Conservation (phyloP, 345 rosid genomes). For the Turnera subulata region DNA sequence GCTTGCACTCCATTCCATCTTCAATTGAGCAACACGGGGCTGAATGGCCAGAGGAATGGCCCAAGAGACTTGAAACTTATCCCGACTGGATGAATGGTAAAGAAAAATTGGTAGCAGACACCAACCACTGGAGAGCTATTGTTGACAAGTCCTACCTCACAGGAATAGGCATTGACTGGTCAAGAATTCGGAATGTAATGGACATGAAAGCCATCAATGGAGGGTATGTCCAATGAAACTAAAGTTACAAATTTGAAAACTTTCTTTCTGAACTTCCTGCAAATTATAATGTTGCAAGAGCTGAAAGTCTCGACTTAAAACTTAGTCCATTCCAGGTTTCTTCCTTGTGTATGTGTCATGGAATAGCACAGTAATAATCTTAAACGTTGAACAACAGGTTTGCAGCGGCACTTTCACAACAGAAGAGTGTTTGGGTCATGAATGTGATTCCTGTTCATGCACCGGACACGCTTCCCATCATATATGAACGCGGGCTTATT, state of each 20-base stretch:
- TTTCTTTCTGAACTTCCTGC: not conserved
- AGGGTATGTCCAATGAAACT: slow-evolving; percentile 50
- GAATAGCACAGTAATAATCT: slow-evolving; percentile 6
- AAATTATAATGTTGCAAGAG: not conserved
- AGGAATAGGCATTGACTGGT: slow-evolving; percentile 90
- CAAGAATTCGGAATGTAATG: slow-evolving; percentile 69
- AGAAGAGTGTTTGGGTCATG: slow-evolving; percentile 87
- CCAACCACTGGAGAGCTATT: slow-evolving; percentile 75
- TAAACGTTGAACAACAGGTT: slow-evolving; percentile 42
- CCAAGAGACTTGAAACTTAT: slow-evolving; percentile 83
- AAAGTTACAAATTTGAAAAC: not conserved
- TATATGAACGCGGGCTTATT: slow-evolving; percentile 71
- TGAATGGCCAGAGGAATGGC: slow-evolving; percentile 99
- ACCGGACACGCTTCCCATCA: slow-evolving; percentile 86
- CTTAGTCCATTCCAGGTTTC: not conserved
- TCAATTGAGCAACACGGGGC: slow-evolving; percentile 86
- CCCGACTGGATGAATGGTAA: slow-evolving; percentile 84
- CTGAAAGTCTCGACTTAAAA: too few species aligned
- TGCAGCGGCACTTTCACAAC: slow-evolving; percentile 76
- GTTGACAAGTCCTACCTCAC: slow-evolving; percentile 73
- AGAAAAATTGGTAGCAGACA: slow-evolving; percentile 53
- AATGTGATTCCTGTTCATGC: slow-evolving; percentile 85
- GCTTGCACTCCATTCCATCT: slow-evolving; percentile 74
- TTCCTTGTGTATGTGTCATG: not conserved
- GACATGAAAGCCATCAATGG: slow-evolving; percentile 97